A percentile compares a stretch with the other conserved stretches of the same genome.
phyloP scores from a whole-genome alignment of 805 yeast species.

The Myxozyma vanderwaltii region DNA sequence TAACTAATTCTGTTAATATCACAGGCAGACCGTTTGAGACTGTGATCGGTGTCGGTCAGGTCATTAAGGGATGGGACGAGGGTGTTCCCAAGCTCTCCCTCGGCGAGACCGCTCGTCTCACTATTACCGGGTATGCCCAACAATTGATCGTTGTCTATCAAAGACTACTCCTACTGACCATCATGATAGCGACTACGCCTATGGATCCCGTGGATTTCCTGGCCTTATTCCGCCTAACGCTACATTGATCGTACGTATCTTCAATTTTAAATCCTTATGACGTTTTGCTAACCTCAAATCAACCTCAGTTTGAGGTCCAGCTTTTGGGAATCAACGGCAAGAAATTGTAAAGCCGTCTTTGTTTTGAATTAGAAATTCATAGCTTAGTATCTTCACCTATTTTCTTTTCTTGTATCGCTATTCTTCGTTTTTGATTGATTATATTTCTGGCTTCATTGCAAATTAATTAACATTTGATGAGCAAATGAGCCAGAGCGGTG shows the following conservation, averaged over 20 bases:
- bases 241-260: constrained; percentile 59
- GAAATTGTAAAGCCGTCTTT: constrained; percentile 23
- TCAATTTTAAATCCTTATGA: not conserved
- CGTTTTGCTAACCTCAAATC: not conserved
- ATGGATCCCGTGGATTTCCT: constrained; percentile 94
- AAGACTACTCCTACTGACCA: not conserved
- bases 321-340: constrained; percentile 39
- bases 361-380: not conserved
- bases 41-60: constrained; percentile 93
- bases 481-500: not conserved
- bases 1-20: not conserved
- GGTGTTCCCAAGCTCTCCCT: constrained; percentile 89
- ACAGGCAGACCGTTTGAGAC: constrained; percentile 85
- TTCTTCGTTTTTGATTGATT: not conserved
- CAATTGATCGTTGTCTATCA: not conserved
- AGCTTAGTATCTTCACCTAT: no score
- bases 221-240: constrained; percentile 97
- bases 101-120: constrained; percentile 90
- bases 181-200: constrained; percentile 67
- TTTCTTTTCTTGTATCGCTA: no score
- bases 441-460: not conserved
- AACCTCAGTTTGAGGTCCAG: constrained; percentile 44
- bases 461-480: not conserved
- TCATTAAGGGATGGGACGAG: constrained; percentile 95
- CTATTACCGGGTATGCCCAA: constrained; percentile 66